Evolutionary conservation across 345 rosid genomes (phyloP).

Genomic region (Arabis hirsuta): DNA sequence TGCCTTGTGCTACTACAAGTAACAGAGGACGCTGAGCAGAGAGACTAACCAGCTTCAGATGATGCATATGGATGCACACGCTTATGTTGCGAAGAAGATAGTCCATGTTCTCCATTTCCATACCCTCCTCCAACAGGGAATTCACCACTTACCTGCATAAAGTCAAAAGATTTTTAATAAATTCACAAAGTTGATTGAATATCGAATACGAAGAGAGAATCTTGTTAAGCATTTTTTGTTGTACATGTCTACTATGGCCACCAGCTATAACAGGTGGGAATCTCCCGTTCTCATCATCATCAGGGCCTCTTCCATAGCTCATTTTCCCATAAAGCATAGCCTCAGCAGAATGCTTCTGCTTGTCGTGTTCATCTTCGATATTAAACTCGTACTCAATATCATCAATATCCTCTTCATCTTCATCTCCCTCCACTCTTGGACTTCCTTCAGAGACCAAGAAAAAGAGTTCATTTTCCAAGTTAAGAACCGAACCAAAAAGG

Average conservation of each 20-base stretch:
- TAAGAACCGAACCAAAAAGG: not conserved
- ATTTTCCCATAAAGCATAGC: constrained; percentile 93
- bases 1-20: constrained; percentile 6
- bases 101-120: constrained; percentile 65
- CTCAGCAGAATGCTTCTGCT: constrained; percentile 68
- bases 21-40: constrained; percentile 6
- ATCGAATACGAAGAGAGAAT: not conserved
- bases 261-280: constrained; percentile 72
- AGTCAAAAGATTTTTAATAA: not conserved
- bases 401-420: constrained; percentile 92
- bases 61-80: constrained; percentile 88
- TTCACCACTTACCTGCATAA: constrained; percentile 86
- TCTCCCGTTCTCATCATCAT: constrained; percentile 74
- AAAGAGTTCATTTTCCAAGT: not conserved
- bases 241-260: constrained; percentile 72
- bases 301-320: constrained; percentile 97
- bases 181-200: not conserved
- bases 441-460: constrained; percentile 54
- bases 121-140: constrained; percentile 72
- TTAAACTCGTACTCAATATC: constrained; percentile 95
- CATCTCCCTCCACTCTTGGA: constrained; percentile 93
- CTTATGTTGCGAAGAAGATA: constrained; percentile 67
- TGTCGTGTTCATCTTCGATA: constrained; percentile 76
- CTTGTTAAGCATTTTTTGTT: not conserved
- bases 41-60: constrained; percentile 72